phyloP scores from a whole-genome alignment of 2,329 filamentous ascomycete species.

The Ophiostoma populinum region DNA sequence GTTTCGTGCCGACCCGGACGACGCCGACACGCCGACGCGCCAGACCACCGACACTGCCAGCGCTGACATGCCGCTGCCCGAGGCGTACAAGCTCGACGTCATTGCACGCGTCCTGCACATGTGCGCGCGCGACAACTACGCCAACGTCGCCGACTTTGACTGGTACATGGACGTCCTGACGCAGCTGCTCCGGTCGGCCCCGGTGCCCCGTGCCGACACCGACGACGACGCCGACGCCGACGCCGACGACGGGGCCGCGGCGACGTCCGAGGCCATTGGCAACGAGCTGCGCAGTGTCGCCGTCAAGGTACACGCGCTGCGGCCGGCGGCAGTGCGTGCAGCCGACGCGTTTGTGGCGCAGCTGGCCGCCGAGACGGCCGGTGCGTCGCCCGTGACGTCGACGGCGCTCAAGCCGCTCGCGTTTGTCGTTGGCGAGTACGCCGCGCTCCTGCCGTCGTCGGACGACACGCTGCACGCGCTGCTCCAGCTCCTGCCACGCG shows the following conservation, averaged over 20 bases:
- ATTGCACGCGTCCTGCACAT: constrained; percentile 72
- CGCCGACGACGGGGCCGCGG: constrained; percentile 23
- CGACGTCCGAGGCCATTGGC: constrained; percentile 57
- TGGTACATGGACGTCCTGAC: constrained; percentile 91
- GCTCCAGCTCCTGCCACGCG: constrained; percentile 44
- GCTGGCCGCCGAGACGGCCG: constrained; percentile 27
- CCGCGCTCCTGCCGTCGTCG: constrained; percentile 50
- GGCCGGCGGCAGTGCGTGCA: constrained; percentile 63
- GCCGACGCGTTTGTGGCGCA: constrained; percentile 59
- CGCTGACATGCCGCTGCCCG: constrained; percentile 48
- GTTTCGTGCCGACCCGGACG: constrained; percentile 28
- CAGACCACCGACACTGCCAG: constrained; percentile 18
- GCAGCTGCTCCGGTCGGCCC: constrained; percentile 62
- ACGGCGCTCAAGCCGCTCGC: constrained; percentile 59
- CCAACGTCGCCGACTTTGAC: constrained; percentile 75
- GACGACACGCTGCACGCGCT: constrained; percentile 58
- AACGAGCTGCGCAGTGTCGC: constrained; percentile 77
- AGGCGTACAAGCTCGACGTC: constrained; percentile 72
- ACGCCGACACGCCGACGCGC: constrained; percentile 24
- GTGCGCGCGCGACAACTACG: constrained; percentile 79
- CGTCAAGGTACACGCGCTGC: constrained; percentile 75
- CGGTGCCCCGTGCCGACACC: constrained; percentile 24
- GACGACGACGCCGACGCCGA: constrained; percentile 21
- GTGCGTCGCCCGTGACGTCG: constrained; percentile 36
- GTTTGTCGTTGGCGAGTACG: constrained; percentile 84